phyloP scores from a whole-genome alignment of 306 rosid genomes.

The Sindora glabra region DNA sequence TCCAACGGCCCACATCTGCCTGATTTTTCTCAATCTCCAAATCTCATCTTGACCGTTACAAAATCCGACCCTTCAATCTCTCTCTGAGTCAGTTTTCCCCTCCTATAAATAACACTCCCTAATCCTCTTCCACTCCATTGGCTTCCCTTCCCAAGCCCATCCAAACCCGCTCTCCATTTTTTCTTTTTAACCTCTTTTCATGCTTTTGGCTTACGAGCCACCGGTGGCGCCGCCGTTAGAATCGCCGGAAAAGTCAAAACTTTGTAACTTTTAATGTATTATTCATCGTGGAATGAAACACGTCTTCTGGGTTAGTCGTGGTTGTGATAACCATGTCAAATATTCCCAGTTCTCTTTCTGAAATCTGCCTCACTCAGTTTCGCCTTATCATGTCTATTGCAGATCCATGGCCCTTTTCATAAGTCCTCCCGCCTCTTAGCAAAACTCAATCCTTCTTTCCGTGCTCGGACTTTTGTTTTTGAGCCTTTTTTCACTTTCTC shows the following conservation, averaged over 20 bases:
- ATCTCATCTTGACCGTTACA: constrained; percentile 19
- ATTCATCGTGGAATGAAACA: constrained; percentile 1
- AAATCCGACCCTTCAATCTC: background rate
- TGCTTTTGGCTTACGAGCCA: too few relatives aligned
- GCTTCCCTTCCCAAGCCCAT: background rate
- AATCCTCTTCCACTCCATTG: background rate
- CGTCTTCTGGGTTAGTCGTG: background rate
- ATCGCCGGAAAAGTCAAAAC: background rate
- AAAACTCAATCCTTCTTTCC: background rate
- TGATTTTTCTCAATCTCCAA: background rate
- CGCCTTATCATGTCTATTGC: constrained; percentile 66
- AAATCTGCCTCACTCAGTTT: constrained; percentile 44
- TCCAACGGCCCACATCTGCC: too few relatives aligned
- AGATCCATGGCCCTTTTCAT: constrained; percentile 71
- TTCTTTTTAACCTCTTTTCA: background rate
- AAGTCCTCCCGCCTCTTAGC: background rate
- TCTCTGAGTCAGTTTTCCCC: background rate
- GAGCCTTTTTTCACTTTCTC: background rate
- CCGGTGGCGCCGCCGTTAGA: background rate
- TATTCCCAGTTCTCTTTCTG: constrained; percentile 55
- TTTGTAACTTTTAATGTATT: background rate
- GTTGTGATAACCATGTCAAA: constrained; percentile 34
- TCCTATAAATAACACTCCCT: background rate
- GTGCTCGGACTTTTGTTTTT: background rate
- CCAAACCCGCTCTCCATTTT: too few relatives aligned